Evolutionary conservation across 2,329 filamentous ascomycete species (phyloP).

Genomic region (Penicillium capsulatum): DNA sequence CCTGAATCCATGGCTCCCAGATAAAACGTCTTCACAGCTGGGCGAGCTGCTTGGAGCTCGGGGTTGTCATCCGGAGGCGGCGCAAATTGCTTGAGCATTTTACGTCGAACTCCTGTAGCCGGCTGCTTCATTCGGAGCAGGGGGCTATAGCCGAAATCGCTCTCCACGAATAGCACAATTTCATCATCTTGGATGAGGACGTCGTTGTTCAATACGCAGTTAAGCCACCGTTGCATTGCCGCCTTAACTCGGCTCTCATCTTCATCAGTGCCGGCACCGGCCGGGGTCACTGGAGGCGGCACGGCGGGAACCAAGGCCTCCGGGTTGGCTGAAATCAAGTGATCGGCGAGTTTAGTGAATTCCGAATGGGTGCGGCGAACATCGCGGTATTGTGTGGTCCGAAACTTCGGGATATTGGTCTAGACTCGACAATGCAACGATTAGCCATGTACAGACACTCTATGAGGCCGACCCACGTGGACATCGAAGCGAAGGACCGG

Average conservation of each 20-base stretch:
- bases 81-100: slow-evolving; percentile 96
- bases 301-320: slow-evolving; percentile 92
- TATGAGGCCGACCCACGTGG: slow-evolving; percentile 61
- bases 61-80: slow-evolving; percentile 96
- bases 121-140: slow-evolving; percentile 95
- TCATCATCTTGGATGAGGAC: slow-evolving; percentile 93
- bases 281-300: slow-evolving; percentile 88
- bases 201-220: slow-evolving; percentile 86
- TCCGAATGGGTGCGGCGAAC: slow-evolving; percentile 93
- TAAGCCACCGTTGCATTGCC: slow-evolving; percentile 90
- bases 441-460: slow-evolving; percentile 7
- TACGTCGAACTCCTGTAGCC: slow-evolving; percentile 88
- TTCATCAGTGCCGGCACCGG: slow-evolving; percentile 92
- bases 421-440: slow-evolving; percentile 36
- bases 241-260: slow-evolving; percentile 87
- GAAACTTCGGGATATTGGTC: slow-evolving; percentile 98
- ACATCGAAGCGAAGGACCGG: slow-evolving; percentile 93
- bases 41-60: slow-evolving; percentile 83
- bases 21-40: slow-evolving; percentile 92
- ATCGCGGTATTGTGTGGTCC: slow-evolving; percentile 96
- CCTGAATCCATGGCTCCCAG: slow-evolving; percentile 93
- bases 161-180: slow-evolving; percentile 98
- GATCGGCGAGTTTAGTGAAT: slow-evolving; percentile 92
- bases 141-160: slow-evolving; percentile 95
- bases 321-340: slow-evolving; percentile 95